Evolutionary conservation across 495 filamentous ascomycete species (phyloP).

Genomic region (Penicillium herquei): DNA sequence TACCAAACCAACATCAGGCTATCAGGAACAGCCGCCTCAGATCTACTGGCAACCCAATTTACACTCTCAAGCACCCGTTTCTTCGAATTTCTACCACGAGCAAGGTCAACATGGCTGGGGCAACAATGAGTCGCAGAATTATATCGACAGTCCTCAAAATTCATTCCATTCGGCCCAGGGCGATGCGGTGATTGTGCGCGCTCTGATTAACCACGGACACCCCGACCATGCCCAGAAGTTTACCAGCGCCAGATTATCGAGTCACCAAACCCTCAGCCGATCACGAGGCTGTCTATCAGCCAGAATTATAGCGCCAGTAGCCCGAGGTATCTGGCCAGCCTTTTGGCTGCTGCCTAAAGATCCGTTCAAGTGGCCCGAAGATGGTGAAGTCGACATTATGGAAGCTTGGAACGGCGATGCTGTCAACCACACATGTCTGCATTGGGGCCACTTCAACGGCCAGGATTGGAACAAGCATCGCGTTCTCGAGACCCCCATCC

Average conservation of each 20-base stretch:
- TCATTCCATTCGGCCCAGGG: slow-evolving; percentile 30
- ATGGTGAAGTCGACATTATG: slow-evolving; percentile 31
- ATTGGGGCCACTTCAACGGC: slow-evolving; percentile 30
- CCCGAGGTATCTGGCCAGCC: slow-evolving; percentile 29
- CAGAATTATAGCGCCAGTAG: slow-evolving; percentile 26
- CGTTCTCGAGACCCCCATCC: slow-evolving; percentile 27
- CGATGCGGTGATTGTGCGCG: slow-evolving; percentile 27
- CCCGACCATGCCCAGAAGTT: slow-evolving; percentile 25
- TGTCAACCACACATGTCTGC: slow-evolving; percentile 29
- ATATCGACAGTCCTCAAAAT: slow-evolving; percentile 26
- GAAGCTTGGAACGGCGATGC: slow-evolving; percentile 31
- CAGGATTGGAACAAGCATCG: slow-evolving; percentile 32
- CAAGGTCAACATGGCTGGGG: slow-evolving; percentile 31
- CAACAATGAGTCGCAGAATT: slow-evolving; percentile 30
- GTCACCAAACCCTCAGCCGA: slow-evolving; percentile 24
- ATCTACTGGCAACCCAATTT: slow-evolving; percentile 29
- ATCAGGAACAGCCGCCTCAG: slow-evolving; percentile 27
- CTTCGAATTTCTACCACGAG: slow-evolving; percentile 23
- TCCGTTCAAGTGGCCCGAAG: slow-evolving; percentile 31
- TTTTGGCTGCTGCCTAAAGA: slow-evolving; percentile 36
- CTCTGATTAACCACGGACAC: slow-evolving; percentile 26
- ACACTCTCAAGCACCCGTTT: slow-evolving; percentile 24
- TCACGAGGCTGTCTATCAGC: slow-evolving; percentile 29
- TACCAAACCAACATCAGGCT: slow-evolving; percentile 21
- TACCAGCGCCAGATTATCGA: slow-evolving; percentile 27